Percentiles rank a stretch among this genome's conserved stretches.
Conservation (phyloP, 192 early-diverging fungal genomes). For the Coemansia sp. region DNA sequence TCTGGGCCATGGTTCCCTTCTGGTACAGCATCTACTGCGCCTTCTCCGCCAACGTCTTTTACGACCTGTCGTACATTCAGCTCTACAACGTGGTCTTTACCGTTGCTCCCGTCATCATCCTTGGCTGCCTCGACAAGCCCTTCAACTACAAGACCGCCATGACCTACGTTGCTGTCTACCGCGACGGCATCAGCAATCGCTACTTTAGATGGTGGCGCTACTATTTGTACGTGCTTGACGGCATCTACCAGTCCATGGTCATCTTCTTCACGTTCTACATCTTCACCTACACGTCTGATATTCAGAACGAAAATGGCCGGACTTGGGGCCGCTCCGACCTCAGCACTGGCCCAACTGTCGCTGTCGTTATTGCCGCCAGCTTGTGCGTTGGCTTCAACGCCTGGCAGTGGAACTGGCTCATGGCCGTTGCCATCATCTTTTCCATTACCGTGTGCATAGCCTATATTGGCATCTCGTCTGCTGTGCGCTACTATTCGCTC, state of each 20-base stretch:
- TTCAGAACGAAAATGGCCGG: conserved; percentile 59
- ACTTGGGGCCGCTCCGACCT: conserved; percentile 66
- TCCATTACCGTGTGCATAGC: conserved; percentile 69
- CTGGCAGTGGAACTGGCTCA: conserved; percentile 75
- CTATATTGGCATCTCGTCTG: conserved; percentile 72
- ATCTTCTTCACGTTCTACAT: conserved; percentile 71
- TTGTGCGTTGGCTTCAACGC: conserved; percentile 75
- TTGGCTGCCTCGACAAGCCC: conserved; percentile 76
- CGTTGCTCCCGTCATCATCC: conserved; percentile 71
- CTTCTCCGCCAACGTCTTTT: conserved; percentile 77
- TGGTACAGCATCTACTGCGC: conserved; percentile 90
- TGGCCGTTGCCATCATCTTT: conserved; percentile 63
- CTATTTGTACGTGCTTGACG: conserved; percentile 85
- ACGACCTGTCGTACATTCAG: conserved; percentile 83
- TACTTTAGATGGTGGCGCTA: conserved; percentile 86
- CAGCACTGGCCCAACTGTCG: conserved; percentile 78
- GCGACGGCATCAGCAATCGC: conserved; percentile 68
- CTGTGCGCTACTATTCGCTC: conserved; percentile 60
- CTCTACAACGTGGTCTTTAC: conserved; percentile 90
- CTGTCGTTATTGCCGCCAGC: conserved; percentile 75
- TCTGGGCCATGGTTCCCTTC: conserved; percentile 85
- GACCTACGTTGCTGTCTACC: conserved; percentile 68
- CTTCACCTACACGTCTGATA: conserved; percentile 59
- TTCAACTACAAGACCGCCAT: conserved; percentile 66
- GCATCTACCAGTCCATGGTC: conserved; percentile 86